These are phyloP conservation scores for Monosporozyma yasuniensis DNA, from an alignment of 805 yeast species.

Conservation along the genomic window DNA sequence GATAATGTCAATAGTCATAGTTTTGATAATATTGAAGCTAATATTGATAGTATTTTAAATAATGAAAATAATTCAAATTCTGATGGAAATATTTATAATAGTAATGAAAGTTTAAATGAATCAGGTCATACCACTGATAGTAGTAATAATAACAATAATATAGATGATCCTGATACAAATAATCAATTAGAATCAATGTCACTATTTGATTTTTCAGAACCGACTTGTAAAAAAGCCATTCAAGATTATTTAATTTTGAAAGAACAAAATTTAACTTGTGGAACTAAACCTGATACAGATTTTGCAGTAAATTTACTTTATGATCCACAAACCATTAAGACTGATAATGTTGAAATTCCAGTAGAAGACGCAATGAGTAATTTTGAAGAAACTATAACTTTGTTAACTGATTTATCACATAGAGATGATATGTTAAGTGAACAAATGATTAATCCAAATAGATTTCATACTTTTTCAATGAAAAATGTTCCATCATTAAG, in stretches of 20 bases:
- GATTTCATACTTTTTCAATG: constrained; percentile 18
- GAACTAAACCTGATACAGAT: not conserved
- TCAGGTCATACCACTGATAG: not conserved
- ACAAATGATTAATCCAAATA: constrained; percentile 1
- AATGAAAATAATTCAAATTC: constrained; percentile 2
- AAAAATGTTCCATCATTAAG: constrained; percentile 23
- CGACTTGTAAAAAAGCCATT: constrained; percentile 1
- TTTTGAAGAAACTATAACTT: constrained; percentile 13
- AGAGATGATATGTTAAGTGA: constrained; percentile 4
- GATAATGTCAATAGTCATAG: constrained; percentile 3
- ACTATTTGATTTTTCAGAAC: constrained; percentile 2
- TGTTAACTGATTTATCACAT: constrained; percentile 9
- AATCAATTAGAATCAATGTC: not conserved
- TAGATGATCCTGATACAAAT: not conserved
- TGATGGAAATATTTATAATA: constrained; percentile 1
- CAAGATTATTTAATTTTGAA: not conserved
- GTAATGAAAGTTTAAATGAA: not conserved
- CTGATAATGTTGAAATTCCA: constrained; percentile 1
- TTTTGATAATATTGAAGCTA: constrained; percentile 2
- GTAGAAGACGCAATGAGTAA: constrained; percentile 9
- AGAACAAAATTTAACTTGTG: not conserved
- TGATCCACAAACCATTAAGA: constrained; percentile 1
- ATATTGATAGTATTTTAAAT: constrained; percentile 4
- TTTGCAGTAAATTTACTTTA: not conserved
- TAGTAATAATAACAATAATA: not conserved